A percentile compares a stretch with the other conserved stretches of the same genome.
These are phyloP conservation scores for Zostera marina DNA, from an alignment of 116 monocot species.

Conservation along the genomic window DNA sequence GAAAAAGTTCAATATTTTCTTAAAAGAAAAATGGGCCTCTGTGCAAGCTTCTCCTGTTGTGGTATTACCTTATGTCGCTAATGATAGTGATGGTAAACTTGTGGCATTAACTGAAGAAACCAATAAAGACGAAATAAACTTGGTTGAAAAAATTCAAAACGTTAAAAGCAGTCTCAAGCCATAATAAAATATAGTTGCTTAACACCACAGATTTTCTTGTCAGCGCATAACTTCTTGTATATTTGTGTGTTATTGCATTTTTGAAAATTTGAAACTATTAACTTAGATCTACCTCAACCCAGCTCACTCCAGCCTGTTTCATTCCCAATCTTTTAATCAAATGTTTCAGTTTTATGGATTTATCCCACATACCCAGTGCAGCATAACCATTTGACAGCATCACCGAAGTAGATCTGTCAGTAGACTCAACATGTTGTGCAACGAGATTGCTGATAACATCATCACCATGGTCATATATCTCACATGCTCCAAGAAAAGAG, in stretches of 20 bases:
- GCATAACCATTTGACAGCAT: slow-evolving; percentile 48
- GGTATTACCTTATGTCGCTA: slow-evolving; percentile 49
- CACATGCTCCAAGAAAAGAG: slow-evolving; percentile 23
- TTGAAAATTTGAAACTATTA: too few relatives aligned
- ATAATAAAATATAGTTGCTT: neutral
- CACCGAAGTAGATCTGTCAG: slow-evolving; percentile 24
- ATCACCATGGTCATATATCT: slow-evolving; percentile 11
- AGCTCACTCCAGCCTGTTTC: slow-evolving; percentile 56
- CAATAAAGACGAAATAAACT: neutral
- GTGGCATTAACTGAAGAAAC: neutral
- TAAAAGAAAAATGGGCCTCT: slow-evolving; percentile 68
- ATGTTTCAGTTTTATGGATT: slow-evolving; percentile 24
- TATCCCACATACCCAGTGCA: slow-evolving; percentile 41
- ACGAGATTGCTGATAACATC: slow-evolving; percentile 8
- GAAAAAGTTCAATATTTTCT: slow-evolving; percentile 31
- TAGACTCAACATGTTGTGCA: neutral
- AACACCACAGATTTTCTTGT: neutral
- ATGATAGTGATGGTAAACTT: too few relatives aligned
- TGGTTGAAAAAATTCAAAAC: neutral
- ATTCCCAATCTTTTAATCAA: slow-evolving; percentile 10
- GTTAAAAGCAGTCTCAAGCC: neutral
- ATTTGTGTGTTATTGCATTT: neutral
- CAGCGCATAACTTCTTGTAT: neutral
- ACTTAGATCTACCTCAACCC: slow-evolving; percentile 6
- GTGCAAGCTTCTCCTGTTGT: slow-evolving; percentile 74